Evolutionary conservation across 1,284 basidiomycete genomes (phyloP).

Genomic region (Malassezia pachydermatis): DNA sequence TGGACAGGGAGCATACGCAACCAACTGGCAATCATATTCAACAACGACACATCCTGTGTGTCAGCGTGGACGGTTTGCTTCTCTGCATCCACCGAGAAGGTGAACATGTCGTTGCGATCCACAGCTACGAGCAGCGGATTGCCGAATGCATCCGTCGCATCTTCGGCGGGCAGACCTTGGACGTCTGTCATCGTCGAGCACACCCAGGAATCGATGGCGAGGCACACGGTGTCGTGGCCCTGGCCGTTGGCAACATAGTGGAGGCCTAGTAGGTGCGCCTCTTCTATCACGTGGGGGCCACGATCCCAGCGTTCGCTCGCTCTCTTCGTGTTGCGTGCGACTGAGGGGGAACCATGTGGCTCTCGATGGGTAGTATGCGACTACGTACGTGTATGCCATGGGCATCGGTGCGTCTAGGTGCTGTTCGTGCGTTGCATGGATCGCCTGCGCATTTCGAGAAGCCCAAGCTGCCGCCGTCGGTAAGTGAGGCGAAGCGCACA

Average conservation of each 20-base stretch:
- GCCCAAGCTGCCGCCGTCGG: neutral
- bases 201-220: neutral
- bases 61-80: conserved; percentile 14
- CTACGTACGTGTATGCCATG: neutral
- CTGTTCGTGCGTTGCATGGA: conserved; percentile 1
- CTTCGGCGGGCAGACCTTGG: conserved; percentile 1
- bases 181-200: conserved; percentile 1
- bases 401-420: neutral
- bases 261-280: neutral
- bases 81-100: conserved; percentile 7
- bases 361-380: neutral
- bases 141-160: neutral
- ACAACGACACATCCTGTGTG: conserved; percentile 33
- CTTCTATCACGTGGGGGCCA: no score
- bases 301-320: no score
- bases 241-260: no score
- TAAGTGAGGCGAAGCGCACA: conserved; percentile 3
- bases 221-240: neutral
- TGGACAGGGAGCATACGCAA: conserved; percentile 33
- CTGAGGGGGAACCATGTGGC: neutral
- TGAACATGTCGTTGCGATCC: conserved; percentile 7
- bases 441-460: conserved; percentile 1
- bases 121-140: conserved; percentile 13
- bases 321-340: neutral
- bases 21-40: conserved; percentile 45